Base-by-base conservation (phyloP, 2,329 filamentous ascomycete species). In the Cladosporium sp. region DNA sequence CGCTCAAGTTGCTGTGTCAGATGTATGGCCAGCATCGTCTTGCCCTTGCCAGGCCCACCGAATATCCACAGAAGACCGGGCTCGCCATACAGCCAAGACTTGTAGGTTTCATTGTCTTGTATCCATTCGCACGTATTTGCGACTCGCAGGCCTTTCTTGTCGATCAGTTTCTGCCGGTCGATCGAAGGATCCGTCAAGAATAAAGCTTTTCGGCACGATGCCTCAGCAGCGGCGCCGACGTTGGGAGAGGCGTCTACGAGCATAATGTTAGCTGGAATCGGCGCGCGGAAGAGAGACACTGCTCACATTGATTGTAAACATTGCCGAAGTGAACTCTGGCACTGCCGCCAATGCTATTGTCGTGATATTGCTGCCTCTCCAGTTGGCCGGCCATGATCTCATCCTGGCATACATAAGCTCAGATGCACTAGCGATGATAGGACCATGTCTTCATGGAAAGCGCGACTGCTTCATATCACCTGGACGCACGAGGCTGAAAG, bases 11-110 rank as follows among this genome's bases (percentile, higher is more conserved):
- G 53, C 27, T 64, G 56, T 12, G 59, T 59, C 2, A 67, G 51
- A 38, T 54, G 65, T 19, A 62, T 55, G 3, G 62, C 59, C 25
- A 67, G 36, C 62, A 65, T 65, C 3, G 61, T 67, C 51, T 67
- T 66, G 20, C 64, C 65, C 38, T 62, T 66, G 8, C 63, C 58
- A 11, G 55, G 50, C 20, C 61, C 22, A 49, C 64, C 64, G 2
- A 54, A 59, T 7, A 67, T 57, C 57, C 53, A 62, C 13, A 63
- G 56, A 1, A 62, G 50, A 8, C 16, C 43, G 9, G 47, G 49
- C 6, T 22, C 12, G 4, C 27, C 39, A 16, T 52, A 8, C 19
- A 57, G 51, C 60, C 55, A 63, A 8, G 50, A 47, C 7, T 25
- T 29, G 30, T 56, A 59, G 3, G 9, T 41, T 32, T 42, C 38